Base-by-base conservation (phyloP, 1,139 yeast species). In the Eremothecium cymbalariae region DNA sequence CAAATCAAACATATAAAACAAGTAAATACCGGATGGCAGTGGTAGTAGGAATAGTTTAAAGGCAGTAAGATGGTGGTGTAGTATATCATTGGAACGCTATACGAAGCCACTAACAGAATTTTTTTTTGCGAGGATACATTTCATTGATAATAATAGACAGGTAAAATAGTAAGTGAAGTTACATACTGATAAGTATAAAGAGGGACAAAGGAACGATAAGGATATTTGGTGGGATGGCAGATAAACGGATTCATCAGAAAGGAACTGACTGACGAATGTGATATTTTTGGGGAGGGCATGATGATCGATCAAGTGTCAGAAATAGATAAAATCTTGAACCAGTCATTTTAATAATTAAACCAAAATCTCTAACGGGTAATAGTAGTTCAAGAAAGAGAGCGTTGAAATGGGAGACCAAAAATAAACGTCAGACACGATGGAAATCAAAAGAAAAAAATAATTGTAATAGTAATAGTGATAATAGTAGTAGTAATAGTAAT, bases 321-420 rank as follows among this genome's bases (percentile, higher is more conserved):
- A 21, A 21, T 13, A 21, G 24, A 18, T 12, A 28, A 28, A 28
- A 18, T n/a, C n/a, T 30, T 21, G 33, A 30, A 22, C 33, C 33
- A 30, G 28, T 22, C 33, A 22, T 22, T 30, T 30, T 30, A 30
- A 11, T 25, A 25, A 25, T n/a, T n/a, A n/a, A n/a, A n/a, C n/a
- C n/a, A n/a, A n/a, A n/a, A n/a, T n/a, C n/a, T n/a, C n/a, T n/a
- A n/a, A n/a, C n/a, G n/a, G n/a, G n/a, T n/a, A n/a, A n/a, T n/a
- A n/a, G n/a, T n/a, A n/a, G n/a, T n/a, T n/a, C n/a, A n/a, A n/a
- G n/a, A n/a, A n/a, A n/a, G n/a, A n/a, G n/a, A n/a, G n/a, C n/a
- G 12, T 6, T 22, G 9, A 11, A 22, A 8, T 22, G n/a, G 12
- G 5, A 11, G n/a, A 6, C 13, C 12, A 22, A 11, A 22, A 14